Percentiles rank a stretch among this genome's conserved stretches.
These are phyloP conservation scores for Tolypocladium album DNA, from an alignment of 2,329 filamentous ascomycete species.

Conservation along the genomic window DNA sequence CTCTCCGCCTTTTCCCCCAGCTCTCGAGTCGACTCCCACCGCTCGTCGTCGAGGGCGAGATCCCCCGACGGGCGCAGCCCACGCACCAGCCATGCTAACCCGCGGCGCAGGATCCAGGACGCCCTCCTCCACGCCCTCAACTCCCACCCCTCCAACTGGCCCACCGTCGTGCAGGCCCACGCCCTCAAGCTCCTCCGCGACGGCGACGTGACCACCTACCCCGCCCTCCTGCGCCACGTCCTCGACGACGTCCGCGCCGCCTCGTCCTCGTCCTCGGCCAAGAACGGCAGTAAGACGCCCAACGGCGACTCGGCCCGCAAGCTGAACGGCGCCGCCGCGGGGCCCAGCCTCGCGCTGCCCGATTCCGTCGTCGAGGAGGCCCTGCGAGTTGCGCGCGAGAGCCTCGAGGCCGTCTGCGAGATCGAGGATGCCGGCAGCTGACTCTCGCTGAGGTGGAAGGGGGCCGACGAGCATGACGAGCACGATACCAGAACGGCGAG, in stretches of 20 bases:
- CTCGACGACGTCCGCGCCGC: constrained; percentile 51
- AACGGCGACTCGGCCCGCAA: constrained; percentile 19
- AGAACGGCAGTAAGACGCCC: constrained; percentile 24
- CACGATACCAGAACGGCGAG: background rate
- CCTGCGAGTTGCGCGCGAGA: constrained; percentile 47
- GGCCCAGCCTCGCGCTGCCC: constrained; percentile 40
- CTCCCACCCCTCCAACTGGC: constrained; percentile 51
- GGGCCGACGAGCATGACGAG: background rate
- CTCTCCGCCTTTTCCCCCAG: constrained; percentile 4
- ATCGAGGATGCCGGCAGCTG: constrained; percentile 18
- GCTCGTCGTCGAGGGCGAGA: no score
- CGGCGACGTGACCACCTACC: constrained; percentile 49
- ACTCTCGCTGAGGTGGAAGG: background rate
- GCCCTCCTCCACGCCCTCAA: constrained; percentile 51
- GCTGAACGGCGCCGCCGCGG: constrained; percentile 16
- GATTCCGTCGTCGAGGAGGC: constrained; percentile 50
- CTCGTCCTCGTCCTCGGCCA: constrained; percentile 15
- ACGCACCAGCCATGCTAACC: background rate
- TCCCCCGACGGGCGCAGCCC: no score
- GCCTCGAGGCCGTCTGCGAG: constrained; percentile 39
- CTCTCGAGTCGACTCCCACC: background rate
- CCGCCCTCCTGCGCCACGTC: constrained; percentile 47
- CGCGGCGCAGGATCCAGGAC: constrained; percentile 46
- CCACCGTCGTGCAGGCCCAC: constrained; percentile 47
- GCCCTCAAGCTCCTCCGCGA: constrained; percentile 49